Base-by-base conservation (phyloP, 208 protist genomes). In the Trypanosomatidae sp. region DNA sequence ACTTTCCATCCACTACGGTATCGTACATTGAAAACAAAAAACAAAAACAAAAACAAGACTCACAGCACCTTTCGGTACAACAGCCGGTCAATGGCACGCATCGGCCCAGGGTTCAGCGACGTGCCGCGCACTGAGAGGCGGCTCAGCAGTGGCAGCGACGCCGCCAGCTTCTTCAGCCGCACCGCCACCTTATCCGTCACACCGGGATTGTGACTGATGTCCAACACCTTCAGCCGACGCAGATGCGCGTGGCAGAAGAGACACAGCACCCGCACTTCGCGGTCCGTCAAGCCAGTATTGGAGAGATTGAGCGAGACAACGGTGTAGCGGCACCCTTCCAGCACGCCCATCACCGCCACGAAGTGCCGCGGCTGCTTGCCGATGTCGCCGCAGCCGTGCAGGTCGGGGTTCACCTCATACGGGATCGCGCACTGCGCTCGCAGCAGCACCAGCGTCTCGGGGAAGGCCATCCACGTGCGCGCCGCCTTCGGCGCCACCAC, bases 231-330 rank as follows among this genome's bases (percentile, higher is more conserved):
- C 30, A 93, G 43, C 4, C 69, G 66, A 0, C 76, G 71, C 50
- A 89, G 69, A 56, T 89, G 71, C 0, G 85, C 85, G 46, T 79
- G 73, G 55, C 86, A 90, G 41, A 91, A 73, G 4, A 83, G 59
- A 30, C 76, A 74, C 9, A 89, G 53, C 25, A 83, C 75, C 10
- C 62, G 58, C 3, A 75, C 74, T 36, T 81, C 76, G 33, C 62
- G 41, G 33, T 82, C 72, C 15, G 46, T 71, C 28, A 87, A 41
- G 15, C 64, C 56, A 0, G 66, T 77, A 13, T 68, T 76, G 19
- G 77, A 52, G 1, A 85, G 13, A 56, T 73, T 71, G 39, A 86
- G 60, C 0, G 66, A 52, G 5, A 65, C 62, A 3, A 73, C 66
- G 19, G 59, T 59, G 62, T 76, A 64, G 6, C 50, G 44, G 52